Evolutionary conservation across 1,139 yeast genomes (phyloP).

Genomic region (Blastobotrys malaysiensis): DNA sequence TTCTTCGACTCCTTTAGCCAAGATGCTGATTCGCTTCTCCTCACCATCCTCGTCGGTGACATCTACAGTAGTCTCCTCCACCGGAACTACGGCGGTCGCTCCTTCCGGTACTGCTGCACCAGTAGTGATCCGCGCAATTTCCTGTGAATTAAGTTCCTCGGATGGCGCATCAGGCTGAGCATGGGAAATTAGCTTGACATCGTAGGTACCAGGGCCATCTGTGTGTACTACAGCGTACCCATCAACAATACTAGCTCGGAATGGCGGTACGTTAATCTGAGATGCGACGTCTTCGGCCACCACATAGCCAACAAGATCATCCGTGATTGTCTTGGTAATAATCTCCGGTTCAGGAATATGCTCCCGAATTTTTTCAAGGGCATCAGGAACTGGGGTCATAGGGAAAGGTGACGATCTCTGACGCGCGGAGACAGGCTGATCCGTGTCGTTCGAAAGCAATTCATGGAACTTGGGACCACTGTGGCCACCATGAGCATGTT

Average conservation of each 20-base stretch:
- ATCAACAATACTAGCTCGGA: slow-evolving; percentile 48
- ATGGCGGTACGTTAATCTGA: slow-evolving; percentile 40
- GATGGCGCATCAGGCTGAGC: slow-evolving; percentile 34
- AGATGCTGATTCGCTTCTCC: slow-evolving; percentile 33
- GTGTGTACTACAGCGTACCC: slow-evolving; percentile 44
- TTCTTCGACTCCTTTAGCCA: slow-evolving; percentile 26
- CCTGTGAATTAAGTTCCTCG: background rate
- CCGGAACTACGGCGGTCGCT: slow-evolving; percentile 48
- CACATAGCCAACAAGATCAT: slow-evolving; percentile 33
- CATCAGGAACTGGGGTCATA: slow-evolving; percentile 39
- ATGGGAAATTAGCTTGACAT: slow-evolving; percentile 39
- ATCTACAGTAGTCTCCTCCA: slow-evolving; percentile 41
- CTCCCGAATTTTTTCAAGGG: slow-evolving; percentile 23
- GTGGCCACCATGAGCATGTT: slow-evolving; percentile 19
- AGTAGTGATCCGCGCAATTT: slow-evolving; percentile 44
- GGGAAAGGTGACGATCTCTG: slow-evolving; percentile 45
- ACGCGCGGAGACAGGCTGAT: slow-evolving; percentile 37
- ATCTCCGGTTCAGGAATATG: slow-evolving; percentile 27
- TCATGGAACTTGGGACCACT: slow-evolving; percentile 22
- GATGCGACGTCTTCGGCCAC: slow-evolving; percentile 40
- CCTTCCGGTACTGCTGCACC: slow-evolving; percentile 51
- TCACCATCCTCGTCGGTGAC: slow-evolving; percentile 37
- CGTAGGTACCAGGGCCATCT: slow-evolving; percentile 42
- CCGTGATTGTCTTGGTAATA: slow-evolving; percentile 24
- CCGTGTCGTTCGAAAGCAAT: slow-evolving; percentile 32